phyloP scores from a whole-genome alignment of 1,284 basidiomycete genomes.

The Sporisorium exsertum region DNA sequence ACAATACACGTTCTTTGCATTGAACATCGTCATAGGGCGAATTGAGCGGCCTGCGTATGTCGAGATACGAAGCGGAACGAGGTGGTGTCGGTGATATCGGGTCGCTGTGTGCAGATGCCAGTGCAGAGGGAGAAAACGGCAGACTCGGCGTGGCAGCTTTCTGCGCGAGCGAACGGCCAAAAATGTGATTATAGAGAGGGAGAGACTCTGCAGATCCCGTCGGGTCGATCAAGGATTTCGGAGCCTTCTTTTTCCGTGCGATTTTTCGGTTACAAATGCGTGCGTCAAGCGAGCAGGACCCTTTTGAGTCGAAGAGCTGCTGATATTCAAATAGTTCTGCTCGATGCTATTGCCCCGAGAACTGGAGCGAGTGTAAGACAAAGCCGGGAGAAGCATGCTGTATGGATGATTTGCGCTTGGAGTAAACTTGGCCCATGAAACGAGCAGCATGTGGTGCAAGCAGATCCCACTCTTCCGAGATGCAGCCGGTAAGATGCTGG shows the following conservation, averaged over 20 bases:
- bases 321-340: too few species aligned
- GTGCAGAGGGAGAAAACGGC: not conserved
- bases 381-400: too few species aligned
- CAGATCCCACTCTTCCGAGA: not conserved
- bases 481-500: not conserved
- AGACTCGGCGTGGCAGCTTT: not conserved
- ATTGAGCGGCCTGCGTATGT: not conserved
- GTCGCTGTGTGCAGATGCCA: not conserved
- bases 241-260: not conserved
- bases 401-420: too few species aligned
- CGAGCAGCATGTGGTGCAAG: too few species aligned
- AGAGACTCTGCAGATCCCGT: not conserved
- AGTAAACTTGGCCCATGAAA: too few species aligned
- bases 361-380: too few species aligned
- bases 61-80: not conserved
- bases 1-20: slow-evolving; percentile 8
- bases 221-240: slow-evolving; percentile 1
- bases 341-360: not conserved
- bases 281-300: not conserved
- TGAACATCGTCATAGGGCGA: not conserved
- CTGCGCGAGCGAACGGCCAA: too few species aligned
- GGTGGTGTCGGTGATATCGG: not conserved
- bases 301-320: not conserved
- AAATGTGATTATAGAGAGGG: slow-evolving; percentile 14
- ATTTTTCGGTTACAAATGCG: not conserved